Base-by-base conservation (phyloP, 257 asterid genomes). In the Orobanche coerulescens region DNA sequence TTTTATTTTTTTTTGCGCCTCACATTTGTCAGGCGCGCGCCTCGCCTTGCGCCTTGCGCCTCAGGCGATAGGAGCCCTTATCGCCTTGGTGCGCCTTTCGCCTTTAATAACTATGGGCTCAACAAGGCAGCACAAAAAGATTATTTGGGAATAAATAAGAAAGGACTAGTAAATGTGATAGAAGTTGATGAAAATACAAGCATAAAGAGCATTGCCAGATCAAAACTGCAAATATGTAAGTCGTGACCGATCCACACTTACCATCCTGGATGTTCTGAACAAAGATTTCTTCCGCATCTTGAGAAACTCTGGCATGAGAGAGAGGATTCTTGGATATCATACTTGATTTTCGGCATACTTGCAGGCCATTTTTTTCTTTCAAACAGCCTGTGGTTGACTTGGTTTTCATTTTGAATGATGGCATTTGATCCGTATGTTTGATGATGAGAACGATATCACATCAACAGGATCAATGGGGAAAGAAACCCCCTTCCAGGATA, bases 331-430 rank as follows among this genome's bases (percentile, higher is more conserved):
- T 88, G 75, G 85, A 74, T 71, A 91, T 88, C 77, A 79, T 61
- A 61, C 73, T 71, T 40, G 98, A 91, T 73, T 79, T 83, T 64
- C 75, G 83, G 81, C 95, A 79, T 44, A 86, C 81, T 24, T 74
- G 84, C 65, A 92, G 94, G 74, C 86, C 82, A 65, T 75, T 70
- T 64, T 80, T 85, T 75, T 75, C 98, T 71, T 79, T 79, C 10
- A 72, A 43, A 79, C 84, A 79, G 66, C 78, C 81, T 19, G 74
- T 39, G 62, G 76, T 65, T 58, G 86, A 76, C 75, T 80, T 83
- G 71, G 87, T 74, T 77, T 88, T 91, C 96, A 91, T 85, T 73
- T 72, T 88, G 66, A 91, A 58, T 42, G 94, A 87, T 85, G 97
- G 95, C 96, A 91, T 91, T 82, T 82, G 84, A 78, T 68, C 78